Evolutionary conservation across 2,329 filamentous ascomycete genomes (phyloP).

Genomic region (Epichloe glyceriae): DNA sequence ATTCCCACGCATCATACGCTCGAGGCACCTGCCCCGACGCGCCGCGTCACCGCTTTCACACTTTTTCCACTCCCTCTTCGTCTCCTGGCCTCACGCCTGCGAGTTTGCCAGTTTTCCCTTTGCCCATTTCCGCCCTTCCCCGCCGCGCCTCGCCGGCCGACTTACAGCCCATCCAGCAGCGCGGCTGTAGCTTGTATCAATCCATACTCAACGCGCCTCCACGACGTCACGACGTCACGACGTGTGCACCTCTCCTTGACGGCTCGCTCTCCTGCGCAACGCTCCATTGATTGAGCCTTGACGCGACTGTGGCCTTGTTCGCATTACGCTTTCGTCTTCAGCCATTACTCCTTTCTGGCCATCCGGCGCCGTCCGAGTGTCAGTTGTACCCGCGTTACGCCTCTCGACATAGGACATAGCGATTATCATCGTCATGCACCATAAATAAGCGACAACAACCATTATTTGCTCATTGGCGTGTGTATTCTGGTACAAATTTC

Average conservation of each 20-base stretch:
- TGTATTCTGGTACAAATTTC: conserved; percentile 7
- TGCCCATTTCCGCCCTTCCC: conserved; percentile 5
- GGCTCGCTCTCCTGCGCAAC: conserved; percentile 8
- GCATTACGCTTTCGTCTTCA: conserved; percentile 2
- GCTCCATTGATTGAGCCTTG: conserved; percentile 8
- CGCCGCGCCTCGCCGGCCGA: conserved; percentile 9
- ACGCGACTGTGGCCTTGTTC: conserved; percentile 12
- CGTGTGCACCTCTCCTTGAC: conserved; percentile 14
- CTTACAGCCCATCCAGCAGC: conserved; percentile 3
- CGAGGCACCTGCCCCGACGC: conserved; percentile 28
- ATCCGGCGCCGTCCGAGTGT: background rate
- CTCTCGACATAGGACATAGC: conserved; percentile 6
- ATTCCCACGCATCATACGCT: conserved; percentile 34
- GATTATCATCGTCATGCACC: conserved; percentile 26
- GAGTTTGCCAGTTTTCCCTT: conserved; percentile 6
- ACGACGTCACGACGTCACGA: conserved; percentile 12
- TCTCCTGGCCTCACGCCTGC: conserved; percentile 5
- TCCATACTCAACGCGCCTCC: conserved; percentile 15
- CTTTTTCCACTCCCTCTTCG: conserved; percentile 25
- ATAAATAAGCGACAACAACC: conserved; percentile 16
- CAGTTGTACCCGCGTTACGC: background rate
- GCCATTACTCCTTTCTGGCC: conserved; percentile 1
- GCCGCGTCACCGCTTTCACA: conserved; percentile 26
- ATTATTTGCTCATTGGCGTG: conserved; percentile 12
- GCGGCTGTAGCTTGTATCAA: conserved; percentile 4